Percentiles rank a stretch among this genome's conserved stretches.
phyloP scores from a whole-genome alignment of 805 yeast genomes.

The Wickerhamomyces alni region DNA sequence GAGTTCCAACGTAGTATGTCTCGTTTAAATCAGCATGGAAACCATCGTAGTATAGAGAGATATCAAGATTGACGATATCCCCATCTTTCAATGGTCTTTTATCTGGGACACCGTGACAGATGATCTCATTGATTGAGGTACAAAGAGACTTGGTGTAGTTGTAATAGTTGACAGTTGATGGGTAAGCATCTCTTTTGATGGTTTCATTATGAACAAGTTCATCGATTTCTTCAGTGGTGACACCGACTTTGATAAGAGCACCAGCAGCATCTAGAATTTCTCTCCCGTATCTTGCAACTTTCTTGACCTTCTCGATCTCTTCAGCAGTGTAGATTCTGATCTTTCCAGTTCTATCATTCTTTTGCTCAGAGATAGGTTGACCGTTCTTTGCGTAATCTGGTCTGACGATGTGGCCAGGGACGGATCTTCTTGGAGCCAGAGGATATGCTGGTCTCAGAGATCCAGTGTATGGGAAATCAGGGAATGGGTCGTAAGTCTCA shows the following conservation, averaged over 20 bases:
- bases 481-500: conserved; percentile 80
- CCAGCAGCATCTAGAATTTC: conserved; percentile 90
- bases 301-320: conserved; percentile 68
- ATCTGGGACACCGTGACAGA: conserved; percentile 98
- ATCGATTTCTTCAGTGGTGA: conserved; percentile 91
- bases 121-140: conserved; percentile 89
- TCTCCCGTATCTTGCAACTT: conserved; percentile 71
- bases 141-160: conserved; percentile 90
- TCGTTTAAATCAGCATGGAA: conserved; percentile 93
- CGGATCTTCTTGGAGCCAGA: conserved; percentile 57
- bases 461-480: conserved; percentile 71
- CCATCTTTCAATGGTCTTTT: conserved; percentile 83
- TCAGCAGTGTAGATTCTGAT: conserved; percentile 60
- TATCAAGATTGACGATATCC: conserved; percentile 89
- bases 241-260: conserved; percentile 75
- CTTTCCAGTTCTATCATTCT: conserved; percentile 59
- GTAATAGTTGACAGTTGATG: conserved; percentile 91
- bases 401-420: conserved; percentile 63
- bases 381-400: conserved; percentile 89
- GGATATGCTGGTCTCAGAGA: conserved; percentile 76
- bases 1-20: conserved; percentile 91
- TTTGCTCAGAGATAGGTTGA: conserved; percentile 70
- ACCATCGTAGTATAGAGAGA: conserved; percentile 79
- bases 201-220: conserved; percentile 82
- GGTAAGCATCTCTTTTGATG: conserved; percentile 83